Evolutionary conservation across 768 basidiomycete genomes (phyloP).

Genomic region (Lyophyllum atratum): DNA sequence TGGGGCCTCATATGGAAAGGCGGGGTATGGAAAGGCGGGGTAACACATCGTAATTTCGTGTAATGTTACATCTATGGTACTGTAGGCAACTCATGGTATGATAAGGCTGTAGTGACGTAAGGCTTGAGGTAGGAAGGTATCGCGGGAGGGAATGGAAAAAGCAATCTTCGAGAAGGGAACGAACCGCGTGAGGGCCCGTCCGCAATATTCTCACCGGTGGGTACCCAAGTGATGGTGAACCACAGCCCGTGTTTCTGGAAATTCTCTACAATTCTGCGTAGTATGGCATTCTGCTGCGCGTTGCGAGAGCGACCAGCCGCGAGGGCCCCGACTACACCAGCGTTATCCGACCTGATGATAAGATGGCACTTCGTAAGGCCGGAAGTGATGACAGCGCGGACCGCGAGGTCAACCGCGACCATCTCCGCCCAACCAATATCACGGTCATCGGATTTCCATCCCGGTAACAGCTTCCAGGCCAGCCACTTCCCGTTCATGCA

Average conservation of each 20-base stretch:
- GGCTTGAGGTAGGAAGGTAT: background rate
- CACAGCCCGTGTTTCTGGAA: slow-evolving; percentile 25
- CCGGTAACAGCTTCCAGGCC: slow-evolving; percentile 30
- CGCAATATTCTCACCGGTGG: slow-evolving; percentile 13
- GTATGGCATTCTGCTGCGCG: slow-evolving; percentile 27
- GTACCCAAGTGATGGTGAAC: slow-evolving; percentile 26
- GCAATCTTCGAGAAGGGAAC: slow-evolving; percentile 1
- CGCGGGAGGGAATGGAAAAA: background rate
- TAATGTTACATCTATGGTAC: background rate
- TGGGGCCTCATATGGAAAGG: no score
- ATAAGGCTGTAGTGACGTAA: slow-evolving; percentile 8
- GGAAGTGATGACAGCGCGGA: slow-evolving; percentile 23
- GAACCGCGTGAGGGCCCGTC: slow-evolving; percentile 22
- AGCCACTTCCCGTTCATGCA: no score
- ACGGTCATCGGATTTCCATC: slow-evolving; percentile 26
- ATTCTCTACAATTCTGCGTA: slow-evolving; percentile 23
- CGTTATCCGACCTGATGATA: slow-evolving; percentile 34
- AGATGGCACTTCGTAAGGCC: slow-evolving; percentile 28
- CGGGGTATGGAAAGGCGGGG: no score
- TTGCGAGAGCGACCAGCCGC: slow-evolving; percentile 25
- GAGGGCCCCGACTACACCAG: slow-evolving; percentile 31
- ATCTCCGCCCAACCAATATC: slow-evolving; percentile 47
- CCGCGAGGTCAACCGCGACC: slow-evolving; percentile 38
- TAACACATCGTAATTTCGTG: background rate
- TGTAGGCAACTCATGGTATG: background rate